Base-by-base conservation (phyloP, 169 alveolate species). In the Cryptosporidium sp. region DNA sequence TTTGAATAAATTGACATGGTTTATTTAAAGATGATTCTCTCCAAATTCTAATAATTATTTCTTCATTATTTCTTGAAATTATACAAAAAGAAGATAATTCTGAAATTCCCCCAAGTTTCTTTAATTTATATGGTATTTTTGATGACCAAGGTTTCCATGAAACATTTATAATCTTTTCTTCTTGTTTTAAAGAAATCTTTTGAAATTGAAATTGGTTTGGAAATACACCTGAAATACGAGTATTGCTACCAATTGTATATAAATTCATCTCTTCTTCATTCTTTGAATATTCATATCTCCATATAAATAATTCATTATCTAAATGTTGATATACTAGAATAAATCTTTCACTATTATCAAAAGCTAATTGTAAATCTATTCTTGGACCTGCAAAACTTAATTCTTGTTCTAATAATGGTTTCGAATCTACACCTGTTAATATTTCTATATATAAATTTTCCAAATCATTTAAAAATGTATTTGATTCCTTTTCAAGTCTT, bases 1-100 rank as follows among this genome's bases (percentile, higher is more conserved):
- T n/a, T 45, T 80, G 80, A 29, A 44, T 23, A 48, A 80, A 80
- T 39, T 31, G 23, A 29, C 89, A 80, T 6, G 89, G 80, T 39
- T 80, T 80, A 48, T 80, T 45, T 23, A 80, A 33, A n/a, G 89
- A 80, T 23, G 89, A 61, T 26, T 80, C 89, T 18, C 89, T 58
- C 89, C 89, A 80, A 12, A 80, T 60, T 26, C 75, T 26, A 10
- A 80, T 44, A 80, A 60, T 37, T 21, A 80, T 60, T 8, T 62
- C 68, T 8, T 45, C 53, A 37, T 42, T 67, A 9, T 1, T 44
- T 31, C 70, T 62, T 9, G 89, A 61, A 37, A 80, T 65, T 3
- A 42, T 80, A 8, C 80, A 29, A 37, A 80, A 80, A 5, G 60
- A 31, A 9, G 89, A 60, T 42, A 62, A 18, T 16, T 62, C 75